Evolutionary conservation across 768 basidiomycete species (phyloP), one percentile per base, ranked within the genome.

Genomic region (Tulasnella sp.): DNA sequence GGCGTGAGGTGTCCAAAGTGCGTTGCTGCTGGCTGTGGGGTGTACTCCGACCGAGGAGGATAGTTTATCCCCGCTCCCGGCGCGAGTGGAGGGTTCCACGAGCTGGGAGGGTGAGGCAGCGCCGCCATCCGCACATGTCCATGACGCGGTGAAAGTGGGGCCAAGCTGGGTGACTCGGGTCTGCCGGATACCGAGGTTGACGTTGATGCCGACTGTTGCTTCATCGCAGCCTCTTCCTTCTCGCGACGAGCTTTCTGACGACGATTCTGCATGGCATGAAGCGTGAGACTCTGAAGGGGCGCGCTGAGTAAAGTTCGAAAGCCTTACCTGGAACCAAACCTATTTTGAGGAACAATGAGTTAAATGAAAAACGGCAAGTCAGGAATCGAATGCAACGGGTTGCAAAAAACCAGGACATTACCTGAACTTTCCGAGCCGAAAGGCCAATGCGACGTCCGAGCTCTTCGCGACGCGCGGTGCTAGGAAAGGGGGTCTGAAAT

Each of bases 211-310:
- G 51, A 51, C 70, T 70, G 70, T 42, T 35, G 32, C 70, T 70
- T 70, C 35, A 70, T 35, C 23, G 32, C 40, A 74, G 35, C 44
- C 46, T 74, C 76, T 39, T 77, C 70, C 55, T 77, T 61, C 37
- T 39, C 67, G 37, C 76, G n/a, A 39, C 76, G 57, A 48, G 76
- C 76, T 44, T 77, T 77, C 61, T 77, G 76, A n/a, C 76, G 76
- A 71, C 76, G 76, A 39, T 77, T 77, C 76, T 77, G 15, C 15
- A 37, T 26, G 20, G 10, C 2, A 23, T 23, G 32, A 70, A 35
- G 51, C 26, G 20, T 75, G 44, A 73, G 72, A 13, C 13, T 20
- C 48, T 20, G 7, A 70, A 0, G 20, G 10, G 18, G 23, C 29
- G 26, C 9, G 13, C 2, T 69, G 48, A 51, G n/a, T 51, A 51